Evolutionary conservation across 1,139 yeast species (phyloP), one percentile per base, ranked within the genome.

Genomic region (Yamadazyma dushanensis): DNA sequence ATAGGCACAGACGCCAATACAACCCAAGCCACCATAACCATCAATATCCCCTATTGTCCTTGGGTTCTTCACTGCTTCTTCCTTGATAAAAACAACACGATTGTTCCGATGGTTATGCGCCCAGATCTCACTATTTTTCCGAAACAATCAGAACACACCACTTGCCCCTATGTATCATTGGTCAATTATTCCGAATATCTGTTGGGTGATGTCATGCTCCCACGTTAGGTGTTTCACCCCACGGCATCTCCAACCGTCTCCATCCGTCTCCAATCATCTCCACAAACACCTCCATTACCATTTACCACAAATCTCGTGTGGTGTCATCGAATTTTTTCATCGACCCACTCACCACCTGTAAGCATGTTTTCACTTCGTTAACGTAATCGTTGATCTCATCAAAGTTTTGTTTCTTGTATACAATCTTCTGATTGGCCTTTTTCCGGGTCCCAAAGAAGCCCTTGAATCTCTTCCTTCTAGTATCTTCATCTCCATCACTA

Each of bases 281-380:
- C n/a, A n/a, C n/a, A n/a, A n/a, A n/a, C n/a, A n/a, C n/a, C n/a
- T n/a, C n/a, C n/a, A n/a, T n/a, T n/a, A 10, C 19, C 25, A 18
- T 11, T 26, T 21, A 56, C 73, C 73, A 69, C 30, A 63, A 50
- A 29, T 63, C 68, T 39, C 59, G 52, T 9, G 67, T 60, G 3
- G 63, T 57, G 29, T 59, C 66, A 38, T 69, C 75, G 43, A 70
- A 69, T 27, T 54, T 50, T 51, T 66, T 65, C 73, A 70, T 68
- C n/a, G 63, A 51, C 18, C 56, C 59, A 3, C 70, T 66, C 26
- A 70, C 70, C 9, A 43, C 55, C 15, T 53, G 59, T 36, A 70
- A 51, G 31, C 58, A 58, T 16, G 44, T 46, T 37, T 59, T 59
- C 11, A 70, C 64, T 9, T 67, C 70, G 20, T 53, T 57, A 6